Evolutionary conservation across 805 yeast species (phyloP).

Genomic region (Hanseniaspora hatyaiensis): DNA sequence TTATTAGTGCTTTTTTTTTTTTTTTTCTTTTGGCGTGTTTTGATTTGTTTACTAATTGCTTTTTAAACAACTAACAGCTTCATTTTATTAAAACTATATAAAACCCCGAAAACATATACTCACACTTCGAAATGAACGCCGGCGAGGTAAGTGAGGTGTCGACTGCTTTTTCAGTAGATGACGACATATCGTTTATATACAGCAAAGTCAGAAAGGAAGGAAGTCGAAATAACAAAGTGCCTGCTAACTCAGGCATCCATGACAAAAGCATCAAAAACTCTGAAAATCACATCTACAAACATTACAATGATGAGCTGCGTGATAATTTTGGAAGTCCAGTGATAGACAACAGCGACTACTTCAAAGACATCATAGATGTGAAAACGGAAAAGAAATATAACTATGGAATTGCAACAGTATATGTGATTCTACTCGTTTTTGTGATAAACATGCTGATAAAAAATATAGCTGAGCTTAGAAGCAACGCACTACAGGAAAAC

Average conservation of each 20-base stretch:
- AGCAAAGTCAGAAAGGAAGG: background rate
- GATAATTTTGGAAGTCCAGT: background rate
- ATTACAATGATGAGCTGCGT: background rate
- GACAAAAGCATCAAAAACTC: background rate
- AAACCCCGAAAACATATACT: background rate
- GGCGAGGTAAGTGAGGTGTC: background rate
- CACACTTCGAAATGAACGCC: background rate
- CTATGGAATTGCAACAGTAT: constrained; percentile 4
- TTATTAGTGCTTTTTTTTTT: too few relatives aligned
- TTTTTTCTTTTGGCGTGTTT: too few relatives aligned
- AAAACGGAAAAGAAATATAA: constrained; percentile 9
- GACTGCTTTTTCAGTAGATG: constrained; percentile 7
- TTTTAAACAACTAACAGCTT: too few relatives aligned
- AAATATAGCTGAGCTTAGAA: background rate
- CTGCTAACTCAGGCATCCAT: background rate
- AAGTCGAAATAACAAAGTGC: background rate
- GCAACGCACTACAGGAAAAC: background rate
- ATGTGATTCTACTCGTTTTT: background rate
- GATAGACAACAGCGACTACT: background rate
- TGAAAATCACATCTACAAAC: background rate
- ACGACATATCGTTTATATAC: background rate
- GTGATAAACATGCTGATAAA: background rate
- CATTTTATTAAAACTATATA: too few relatives aligned
- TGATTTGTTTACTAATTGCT: too few relatives aligned
- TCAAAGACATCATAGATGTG: constrained; percentile 2